phyloP scores from a whole-genome alignment of 1,284 basidiomycete species.

The Trichosporon asahii region DNA sequence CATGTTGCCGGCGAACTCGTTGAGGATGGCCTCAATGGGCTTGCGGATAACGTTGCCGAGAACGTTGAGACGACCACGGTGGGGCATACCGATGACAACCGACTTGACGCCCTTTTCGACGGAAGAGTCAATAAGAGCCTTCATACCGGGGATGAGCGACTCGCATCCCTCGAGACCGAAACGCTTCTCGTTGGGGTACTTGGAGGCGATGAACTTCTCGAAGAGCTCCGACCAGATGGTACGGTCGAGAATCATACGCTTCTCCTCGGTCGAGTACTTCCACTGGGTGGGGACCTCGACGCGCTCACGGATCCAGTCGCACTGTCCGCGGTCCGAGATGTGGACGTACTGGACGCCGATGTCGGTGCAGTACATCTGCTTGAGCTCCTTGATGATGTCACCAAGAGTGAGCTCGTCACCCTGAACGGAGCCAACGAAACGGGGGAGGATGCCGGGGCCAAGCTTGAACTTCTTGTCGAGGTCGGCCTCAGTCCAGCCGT shows the following conservation, averaged over 20 bases:
- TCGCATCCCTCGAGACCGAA: constrained; percentile 99
- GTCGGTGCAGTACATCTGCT: constrained; percentile 94
- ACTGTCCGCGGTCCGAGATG: constrained; percentile 97
- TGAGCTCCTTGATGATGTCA: constrained; percentile 88
- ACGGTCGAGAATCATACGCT: constrained; percentile 97
- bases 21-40: constrained; percentile 95
- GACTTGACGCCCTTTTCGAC: constrained; percentile 94
- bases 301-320: constrained; percentile 98
- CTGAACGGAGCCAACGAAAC: constrained; percentile 63
- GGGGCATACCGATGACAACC: constrained; percentile 98
- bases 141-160: constrained; percentile 97
- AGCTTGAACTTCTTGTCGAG: constrained; percentile 91
- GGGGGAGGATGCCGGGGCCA: constrained; percentile 91
- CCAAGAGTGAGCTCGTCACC: constrained; percentile 84
- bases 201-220: constrained; percentile 97
- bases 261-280: constrained; percentile 97
- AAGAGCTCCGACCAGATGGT: constrained; percentile 99
- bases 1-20: constrained; percentile 79
- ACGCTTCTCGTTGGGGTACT: constrained; percentile 99
- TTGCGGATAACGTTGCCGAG: constrained; percentile 98
- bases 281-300: constrained; percentile 96
- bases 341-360: constrained; percentile 98
- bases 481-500: constrained; percentile 91
- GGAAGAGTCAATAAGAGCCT: constrained; percentile 95
- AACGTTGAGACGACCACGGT: constrained; percentile 96